phyloP scores from a whole-genome alignment of 345 rosid genomes.

The Citrus hindsii region DNA sequence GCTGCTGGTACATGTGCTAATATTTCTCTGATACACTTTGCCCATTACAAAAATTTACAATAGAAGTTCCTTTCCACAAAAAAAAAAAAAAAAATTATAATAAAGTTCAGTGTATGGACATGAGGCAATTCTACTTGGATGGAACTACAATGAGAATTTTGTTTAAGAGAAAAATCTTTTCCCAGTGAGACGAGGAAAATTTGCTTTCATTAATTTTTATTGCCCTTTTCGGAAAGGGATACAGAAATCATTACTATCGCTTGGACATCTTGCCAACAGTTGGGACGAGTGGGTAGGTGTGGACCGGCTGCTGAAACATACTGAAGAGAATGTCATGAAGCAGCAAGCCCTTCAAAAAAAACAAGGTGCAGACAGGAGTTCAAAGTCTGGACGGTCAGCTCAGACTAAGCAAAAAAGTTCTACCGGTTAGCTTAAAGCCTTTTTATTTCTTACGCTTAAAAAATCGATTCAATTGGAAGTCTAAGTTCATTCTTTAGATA shows the following conservation, averaged over 20 bases:
- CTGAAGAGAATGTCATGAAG: slow-evolving; percentile 63
- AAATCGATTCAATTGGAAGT: not conserved
- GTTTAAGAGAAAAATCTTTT: not conserved
- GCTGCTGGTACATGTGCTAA: not conserved
- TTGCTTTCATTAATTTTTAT: slow-evolving; percentile 32
- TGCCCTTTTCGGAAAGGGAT: slow-evolving; percentile 28
- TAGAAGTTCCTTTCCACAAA: not conserved
- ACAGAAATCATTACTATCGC: slow-evolving; percentile 31
- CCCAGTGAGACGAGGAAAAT: slow-evolving; percentile 3
- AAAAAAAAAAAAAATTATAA: not conserved
- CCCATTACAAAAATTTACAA: not conserved
- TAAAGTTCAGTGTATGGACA: not conserved
- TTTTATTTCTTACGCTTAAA: not conserved
- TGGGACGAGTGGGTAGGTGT: slow-evolving; percentile 97
- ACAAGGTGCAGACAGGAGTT: slow-evolving; percentile 55
- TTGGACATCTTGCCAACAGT: slow-evolving; percentile 61
- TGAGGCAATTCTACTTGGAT: not conserved
- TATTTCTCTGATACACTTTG: not conserved
- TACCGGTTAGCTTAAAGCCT: slow-evolving; percentile 37
- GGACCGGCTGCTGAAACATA: slow-evolving; percentile 64
- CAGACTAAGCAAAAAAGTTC: slow-evolving; percentile 61
- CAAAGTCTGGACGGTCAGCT: slow-evolving; percentile 59
- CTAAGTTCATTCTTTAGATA: not conserved
- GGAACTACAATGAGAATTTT: not conserved
- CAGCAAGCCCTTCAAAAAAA: slow-evolving; percentile 62